Base-by-base conservation (phyloP, 192 early-diverging fungal species). In the Podila verticillata region DNA sequence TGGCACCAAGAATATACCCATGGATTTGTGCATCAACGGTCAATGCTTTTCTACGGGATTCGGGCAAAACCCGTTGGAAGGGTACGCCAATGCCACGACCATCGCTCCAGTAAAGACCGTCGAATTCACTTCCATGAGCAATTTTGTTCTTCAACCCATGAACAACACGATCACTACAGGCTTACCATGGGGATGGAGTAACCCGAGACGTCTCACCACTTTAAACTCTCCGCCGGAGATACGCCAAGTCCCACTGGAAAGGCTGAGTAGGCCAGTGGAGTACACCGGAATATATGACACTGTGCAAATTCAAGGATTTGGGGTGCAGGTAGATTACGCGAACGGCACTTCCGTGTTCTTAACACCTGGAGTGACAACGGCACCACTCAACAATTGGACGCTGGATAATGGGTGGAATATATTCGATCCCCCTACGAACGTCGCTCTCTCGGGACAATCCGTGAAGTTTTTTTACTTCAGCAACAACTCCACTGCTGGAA, bases 1-100 rank as follows among this genome's bases (percentile, higher is more conserved):
- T n/a, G 36, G 48, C 20, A 65, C 64, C 49, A 65, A 54, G 36
- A 63, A 63, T 48, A 48, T 63, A n/a, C n/a, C 2, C 34, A 63
- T 24, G 36, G 62, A 63, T 39, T 13, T 63, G 22, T 63, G 62
- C 39, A 63, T 31, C 39, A 63, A 28, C n/a, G 31, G 7, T 22
- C 26, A 24, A 63, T 63, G 62, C 62, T 63, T 63, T 39, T 63
- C 62, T 63, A 63, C 62, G 4, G 62, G 62, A 39, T 63, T 63
- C 44, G 62, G 62, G 44, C 7, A 63, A 22, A 56, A 54, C 51
- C 44, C 30, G 26, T 65, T 65, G 47, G 64, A 65, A 48, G 64
- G 49, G 7, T 56, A 65, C 30, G 3, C 20, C 64, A 65, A 65
- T 30, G 19, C 47, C 30, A 51, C 64, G 3, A 51, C 26, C 24